Evolutionary conservation across 352 stramenopile species (phyloP).

Genomic region (Phytophthora sp.): DNA sequence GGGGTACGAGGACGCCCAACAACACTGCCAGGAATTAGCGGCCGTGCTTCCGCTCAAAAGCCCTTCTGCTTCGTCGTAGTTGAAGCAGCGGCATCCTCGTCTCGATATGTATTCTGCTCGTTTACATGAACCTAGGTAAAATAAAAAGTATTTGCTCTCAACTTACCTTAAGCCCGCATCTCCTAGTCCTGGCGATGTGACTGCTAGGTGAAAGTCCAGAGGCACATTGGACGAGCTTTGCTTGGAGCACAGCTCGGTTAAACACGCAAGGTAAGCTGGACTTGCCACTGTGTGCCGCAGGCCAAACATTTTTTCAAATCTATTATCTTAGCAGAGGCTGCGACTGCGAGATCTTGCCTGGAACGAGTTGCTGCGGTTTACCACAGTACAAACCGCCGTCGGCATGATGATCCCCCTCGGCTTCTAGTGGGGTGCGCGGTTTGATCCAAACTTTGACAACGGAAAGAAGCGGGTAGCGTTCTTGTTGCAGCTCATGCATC

Average conservation of each 20-base stretch:
- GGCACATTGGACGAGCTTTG: background rate
- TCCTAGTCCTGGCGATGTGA: constrained; percentile 12
- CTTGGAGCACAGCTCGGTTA: background rate
- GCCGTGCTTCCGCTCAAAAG: constrained; percentile 43
- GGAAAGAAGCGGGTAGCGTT: too few relatives aligned
- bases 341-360: too few relatives aligned
- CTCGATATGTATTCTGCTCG: constrained; percentile 1
- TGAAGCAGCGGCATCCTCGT: background rate
- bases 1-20: constrained; percentile 65
- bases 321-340: too few relatives aligned
- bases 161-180: background rate
- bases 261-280: too few relatives aligned
- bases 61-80: background rate
- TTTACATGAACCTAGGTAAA: constrained; percentile 4
- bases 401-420: too few relatives aligned
- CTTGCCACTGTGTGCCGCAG: too few relatives aligned
- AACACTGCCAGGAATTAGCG: constrained; percentile 57
- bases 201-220: constrained; percentile 15
- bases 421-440: too few relatives aligned
- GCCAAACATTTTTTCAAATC: too few relatives aligned
- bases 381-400: too few relatives aligned
- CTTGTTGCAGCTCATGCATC: too few relatives aligned
- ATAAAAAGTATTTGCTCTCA: constrained; percentile 15
- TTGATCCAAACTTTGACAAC: too few relatives aligned
- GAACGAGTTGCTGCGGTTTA: too few relatives aligned